Percentiles rank a stretch among this genome's conserved stretches.
These are phyloP conservation scores for Sclerotinia nivalis DNA, from an alignment of 2,329 filamentous ascomycete genomes.

Conservation along the genomic window DNA sequence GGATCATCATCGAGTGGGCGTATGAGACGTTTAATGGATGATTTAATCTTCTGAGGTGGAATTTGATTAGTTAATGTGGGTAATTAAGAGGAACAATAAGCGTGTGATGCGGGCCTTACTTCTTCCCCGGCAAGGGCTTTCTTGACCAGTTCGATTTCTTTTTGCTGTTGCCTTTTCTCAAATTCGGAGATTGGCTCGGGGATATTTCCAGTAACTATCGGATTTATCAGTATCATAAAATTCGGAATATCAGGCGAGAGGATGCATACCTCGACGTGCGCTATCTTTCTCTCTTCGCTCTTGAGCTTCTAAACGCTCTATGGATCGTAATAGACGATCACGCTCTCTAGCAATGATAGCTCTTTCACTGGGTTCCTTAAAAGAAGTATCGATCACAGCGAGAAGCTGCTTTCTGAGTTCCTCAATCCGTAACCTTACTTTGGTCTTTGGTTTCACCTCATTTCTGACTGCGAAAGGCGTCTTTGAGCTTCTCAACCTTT, in stretches of 20 bases:
- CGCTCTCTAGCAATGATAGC: slow-evolving; percentile 1
- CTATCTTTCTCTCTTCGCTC: slow-evolving; percentile 19
- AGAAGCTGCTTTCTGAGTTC: slow-evolving; percentile 16
- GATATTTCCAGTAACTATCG: slow-evolving; percentile 13
- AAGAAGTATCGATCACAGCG: slow-evolving; percentile 7
- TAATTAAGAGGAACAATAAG: not conserved
- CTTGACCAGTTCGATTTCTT: slow-evolving; percentile 6
- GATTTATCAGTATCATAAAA: not conserved
- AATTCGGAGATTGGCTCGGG: slow-evolving; percentile 26
- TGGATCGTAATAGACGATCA: slow-evolving; percentile 15
- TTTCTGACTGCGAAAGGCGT: not conserved
- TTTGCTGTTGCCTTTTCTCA: slow-evolving; percentile 26
- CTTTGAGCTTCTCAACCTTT: not conserved
- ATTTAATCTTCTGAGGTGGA: not conserved
- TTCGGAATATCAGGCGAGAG: not conserved
- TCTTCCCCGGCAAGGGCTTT: slow-evolving; percentile 23
- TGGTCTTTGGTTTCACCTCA: not conserved
- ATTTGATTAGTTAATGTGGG: not conserved
- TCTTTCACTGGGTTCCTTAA: not conserved
- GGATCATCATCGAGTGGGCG: slow-evolving; percentile 2
- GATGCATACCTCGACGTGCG: slow-evolving; percentile 21
- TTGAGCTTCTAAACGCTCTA: slow-evolving; percentile 22
- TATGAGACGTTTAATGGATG: not conserved
- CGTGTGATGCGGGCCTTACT: not conserved
- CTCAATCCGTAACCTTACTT: slow-evolving; percentile 2